Conservation (phyloP, 495 filamentous ascomycete species). For the Hypoxylon intermedium region DNA sequence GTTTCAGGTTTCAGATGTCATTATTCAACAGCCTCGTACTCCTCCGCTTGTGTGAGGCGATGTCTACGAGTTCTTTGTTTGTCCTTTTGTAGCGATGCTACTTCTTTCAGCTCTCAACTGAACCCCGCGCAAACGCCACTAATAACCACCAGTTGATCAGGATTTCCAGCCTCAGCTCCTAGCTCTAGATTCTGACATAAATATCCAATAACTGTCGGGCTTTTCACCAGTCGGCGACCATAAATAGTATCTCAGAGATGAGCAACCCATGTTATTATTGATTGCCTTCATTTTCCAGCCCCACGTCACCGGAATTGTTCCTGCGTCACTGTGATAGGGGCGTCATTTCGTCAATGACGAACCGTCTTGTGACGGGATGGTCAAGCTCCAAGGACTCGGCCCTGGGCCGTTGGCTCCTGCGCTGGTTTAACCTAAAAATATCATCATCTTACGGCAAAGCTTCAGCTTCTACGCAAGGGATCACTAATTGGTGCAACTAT, state of each 20-base stretch:
- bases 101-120: constrained; percentile 18
- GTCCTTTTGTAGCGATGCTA: neutral
- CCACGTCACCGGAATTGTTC: constrained; percentile 11
- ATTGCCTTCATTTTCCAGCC: constrained; percentile 19
- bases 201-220: neutral
- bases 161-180: constrained; percentile 7
- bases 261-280: constrained; percentile 6
- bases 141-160: constrained; percentile 2
- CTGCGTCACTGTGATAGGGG: constrained; percentile 7
- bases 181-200: neutral
- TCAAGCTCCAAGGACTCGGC: constrained; percentile 3
- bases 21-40: constrained; percentile 26
- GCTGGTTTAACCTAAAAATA: constrained; percentile 11
- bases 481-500: constrained; percentile 2
- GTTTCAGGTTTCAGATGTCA: constrained; percentile 35
- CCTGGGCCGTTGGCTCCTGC: constrained; percentile 15
- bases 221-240: constrained; percentile 31
- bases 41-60: constrained; percentile 7
- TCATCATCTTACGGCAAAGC: constrained; percentile 6
- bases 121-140: constrained; percentile 9
- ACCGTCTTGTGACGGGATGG: constrained; percentile 4
- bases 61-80: constrained; percentile 21
- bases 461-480: constrained; percentile 1
- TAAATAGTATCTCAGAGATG: constrained; percentile 4
- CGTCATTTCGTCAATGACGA: constrained; percentile 5